phyloP scores from a whole-genome alignment of 1,284 basidiomycete species.

The Leucocoprinus gongylophorus region DNA sequence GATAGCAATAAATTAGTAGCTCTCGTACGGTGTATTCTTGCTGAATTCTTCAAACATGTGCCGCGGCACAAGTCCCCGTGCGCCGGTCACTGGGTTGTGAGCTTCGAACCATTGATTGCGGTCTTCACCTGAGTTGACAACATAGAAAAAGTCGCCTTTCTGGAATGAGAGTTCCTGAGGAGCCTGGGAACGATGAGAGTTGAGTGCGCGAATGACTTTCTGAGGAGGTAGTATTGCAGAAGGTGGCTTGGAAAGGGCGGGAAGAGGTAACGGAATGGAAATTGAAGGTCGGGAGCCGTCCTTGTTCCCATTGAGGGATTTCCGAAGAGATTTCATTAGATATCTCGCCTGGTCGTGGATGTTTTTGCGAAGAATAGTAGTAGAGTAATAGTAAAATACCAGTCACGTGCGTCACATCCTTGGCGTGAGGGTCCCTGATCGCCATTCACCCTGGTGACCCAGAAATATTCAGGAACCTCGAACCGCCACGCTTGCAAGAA shows the following conservation, averaged over 20 bases:
- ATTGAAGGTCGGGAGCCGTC: conserved; percentile 55
- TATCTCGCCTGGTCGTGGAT: conserved; percentile 19
- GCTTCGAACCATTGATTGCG: conserved; percentile 73
- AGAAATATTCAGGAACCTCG: no score
- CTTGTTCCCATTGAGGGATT: conserved; percentile 69
- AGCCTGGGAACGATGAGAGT: conserved; percentile 61
- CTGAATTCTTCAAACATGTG: conserved; percentile 82
- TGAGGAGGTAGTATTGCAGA: conserved; percentile 79
- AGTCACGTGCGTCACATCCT: conserved; percentile 18
- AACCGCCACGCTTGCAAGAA: no score
- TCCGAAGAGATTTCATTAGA: conserved; percentile 80
- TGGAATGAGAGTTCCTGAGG: conserved; percentile 88
- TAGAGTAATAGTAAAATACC: conserved; percentile 14
- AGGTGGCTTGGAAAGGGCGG: conserved; percentile 60
- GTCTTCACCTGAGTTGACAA: conserved; percentile 66
- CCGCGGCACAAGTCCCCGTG: conserved; percentile 87
- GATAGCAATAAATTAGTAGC: conserved; percentile 7
- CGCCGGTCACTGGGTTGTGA: conserved; percentile 86
- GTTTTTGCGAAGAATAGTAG: conserved; percentile 17
- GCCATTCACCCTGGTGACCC: no score
- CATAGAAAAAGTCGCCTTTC: conserved; percentile 98
- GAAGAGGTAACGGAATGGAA: conserved; percentile 58
- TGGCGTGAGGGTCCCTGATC: conserved; percentile 11
- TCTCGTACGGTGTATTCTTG: conserved; percentile 62
- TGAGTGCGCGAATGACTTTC: conserved; percentile 89